Percentiles rank a stretch among this genome's conserved stretches.
Evolutionary conservation across 371 early-diverging fungal species (phyloP).

Genomic region (Mortierella sp.): DNA sequence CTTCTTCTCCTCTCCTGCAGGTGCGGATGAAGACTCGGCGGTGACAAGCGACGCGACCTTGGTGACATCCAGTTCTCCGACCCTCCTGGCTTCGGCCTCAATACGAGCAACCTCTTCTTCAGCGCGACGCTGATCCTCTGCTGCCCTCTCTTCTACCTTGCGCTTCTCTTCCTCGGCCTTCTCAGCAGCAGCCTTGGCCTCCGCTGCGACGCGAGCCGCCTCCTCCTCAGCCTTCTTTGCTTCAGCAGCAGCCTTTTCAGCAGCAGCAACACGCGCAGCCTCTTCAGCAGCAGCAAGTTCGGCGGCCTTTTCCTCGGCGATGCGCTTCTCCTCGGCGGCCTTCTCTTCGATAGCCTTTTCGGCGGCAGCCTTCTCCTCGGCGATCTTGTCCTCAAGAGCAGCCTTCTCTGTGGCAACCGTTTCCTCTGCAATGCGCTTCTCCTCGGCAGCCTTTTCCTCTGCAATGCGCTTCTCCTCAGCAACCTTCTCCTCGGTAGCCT

Average conservation of each 20-base stretch:
- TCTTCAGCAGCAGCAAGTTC: too few species aligned
- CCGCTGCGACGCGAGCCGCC: slow-evolving; percentile 27
- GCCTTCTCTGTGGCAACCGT: slow-evolving; percentile 24
- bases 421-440: slow-evolving; percentile 30
- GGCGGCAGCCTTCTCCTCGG: slow-evolving; percentile 56
- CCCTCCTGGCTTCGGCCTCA: slow-evolving; percentile 8
- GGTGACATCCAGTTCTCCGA: slow-evolving; percentile 5
- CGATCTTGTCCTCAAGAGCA: slow-evolving; percentile 31
- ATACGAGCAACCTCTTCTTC: slow-evolving; percentile 47
- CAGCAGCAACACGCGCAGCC: too few species aligned
- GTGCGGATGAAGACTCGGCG: slow-evolving; percentile 21
- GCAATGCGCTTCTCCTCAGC: slow-evolving; percentile 20
- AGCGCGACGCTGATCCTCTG: too few species aligned
- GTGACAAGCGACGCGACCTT: slow-evolving; percentile 11
- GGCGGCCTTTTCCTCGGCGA: slow-evolving; percentile 46
- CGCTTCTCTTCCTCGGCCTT: slow-evolving; percentile 16
- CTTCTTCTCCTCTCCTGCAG: slow-evolving; percentile 27
- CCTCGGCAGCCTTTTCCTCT: slow-evolving; percentile 19
- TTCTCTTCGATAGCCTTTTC: slow-evolving; percentile 54
- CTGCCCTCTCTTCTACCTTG: too few species aligned
- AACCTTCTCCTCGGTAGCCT: slow-evolving; percentile 13
- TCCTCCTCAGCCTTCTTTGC: slow-evolving; percentile 57
- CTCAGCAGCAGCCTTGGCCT: slow-evolving; percentile 54
- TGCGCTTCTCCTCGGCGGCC: slow-evolving; percentile 35
- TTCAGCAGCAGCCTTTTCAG: slow-evolving; percentile 10